These are phyloP conservation scores for Neurospora sp. DNA, from an alignment of 495 filamentous ascomycete genomes.

Conservation along the genomic window DNA sequence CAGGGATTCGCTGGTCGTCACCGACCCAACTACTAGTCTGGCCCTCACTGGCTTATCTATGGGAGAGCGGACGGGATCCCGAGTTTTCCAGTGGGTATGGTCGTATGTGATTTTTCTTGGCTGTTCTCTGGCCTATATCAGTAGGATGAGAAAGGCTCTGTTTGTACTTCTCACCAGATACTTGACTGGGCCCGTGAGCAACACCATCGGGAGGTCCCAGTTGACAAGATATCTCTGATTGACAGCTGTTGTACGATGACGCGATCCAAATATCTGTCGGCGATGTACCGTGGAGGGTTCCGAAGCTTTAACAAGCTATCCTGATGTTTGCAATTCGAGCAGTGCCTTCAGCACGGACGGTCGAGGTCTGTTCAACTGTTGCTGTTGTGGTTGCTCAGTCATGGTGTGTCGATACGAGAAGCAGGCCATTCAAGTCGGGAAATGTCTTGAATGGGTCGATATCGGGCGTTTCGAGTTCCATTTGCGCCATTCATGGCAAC, in stretches of 20 bases:
- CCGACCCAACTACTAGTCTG: conserved; percentile 39
- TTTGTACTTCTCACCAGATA: background rate
- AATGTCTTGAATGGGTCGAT: background rate
- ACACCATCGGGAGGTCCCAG: background rate
- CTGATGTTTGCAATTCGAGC: background rate
- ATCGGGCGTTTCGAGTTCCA: background rate
- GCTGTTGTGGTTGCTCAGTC: background rate
- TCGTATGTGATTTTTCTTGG: conserved; percentile 24
- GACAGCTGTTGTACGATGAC: background rate
- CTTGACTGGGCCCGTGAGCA: background rate
- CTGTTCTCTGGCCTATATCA: background rate
- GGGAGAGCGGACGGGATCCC: conserved; percentile 44
- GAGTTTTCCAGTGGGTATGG: conserved; percentile 34
- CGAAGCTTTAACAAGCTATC: background rate
- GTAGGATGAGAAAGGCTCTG: background rate
- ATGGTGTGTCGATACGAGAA: background rate
- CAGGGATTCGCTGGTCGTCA: conserved; percentile 30
- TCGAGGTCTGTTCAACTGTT: background rate
- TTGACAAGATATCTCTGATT: background rate
- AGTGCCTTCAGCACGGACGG: background rate
- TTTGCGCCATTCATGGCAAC: background rate
- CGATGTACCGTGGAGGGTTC: background rate
- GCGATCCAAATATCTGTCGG: background rate
- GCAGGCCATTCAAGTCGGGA: background rate
- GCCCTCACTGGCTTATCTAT: conserved; percentile 27